Conservation (phyloP, 2,329 filamentous ascomycete species). For the Sporothrix humicola region DNA sequence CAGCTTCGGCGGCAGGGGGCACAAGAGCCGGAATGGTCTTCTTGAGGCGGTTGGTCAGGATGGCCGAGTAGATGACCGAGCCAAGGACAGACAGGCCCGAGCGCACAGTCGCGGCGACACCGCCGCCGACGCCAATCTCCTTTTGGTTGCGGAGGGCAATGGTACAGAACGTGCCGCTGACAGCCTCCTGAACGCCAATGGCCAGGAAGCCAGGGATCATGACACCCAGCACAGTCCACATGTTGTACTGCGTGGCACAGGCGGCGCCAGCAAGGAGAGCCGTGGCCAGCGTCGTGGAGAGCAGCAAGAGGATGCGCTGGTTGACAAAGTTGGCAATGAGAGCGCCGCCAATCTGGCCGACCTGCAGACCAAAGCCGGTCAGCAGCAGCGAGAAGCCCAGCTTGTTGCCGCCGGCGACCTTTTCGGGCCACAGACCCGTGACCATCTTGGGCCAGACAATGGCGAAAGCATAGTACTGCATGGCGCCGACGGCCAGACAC, state of each 20-base stretch:
- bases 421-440: background rate
- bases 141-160: background rate
- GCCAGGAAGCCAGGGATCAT: constrained; percentile 5
- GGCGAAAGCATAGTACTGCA: constrained; percentile 2
- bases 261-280: background rate
- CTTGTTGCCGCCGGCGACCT: background rate
- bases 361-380: background rate
- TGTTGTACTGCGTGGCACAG: constrained; percentile 4
- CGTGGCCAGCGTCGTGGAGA: background rate
- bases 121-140: background rate
- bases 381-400: background rate
- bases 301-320: background rate
- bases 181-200: background rate
- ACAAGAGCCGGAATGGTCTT: background rate
- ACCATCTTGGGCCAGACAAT: background rate
- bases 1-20: background rate
- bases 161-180: background rate
- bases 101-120: background rate
- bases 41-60: background rate
- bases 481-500: background rate
- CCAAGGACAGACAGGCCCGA: background rate
- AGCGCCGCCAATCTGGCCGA: background rate
- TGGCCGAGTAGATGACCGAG: background rate
- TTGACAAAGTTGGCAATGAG: background rate
- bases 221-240: constrained; percentile 3